Evolutionary conservation across 352 stramenopile genomes (phyloP), one percentile per base, ranked within the genome.

Genomic region (Pythium dissotocum): DNA sequence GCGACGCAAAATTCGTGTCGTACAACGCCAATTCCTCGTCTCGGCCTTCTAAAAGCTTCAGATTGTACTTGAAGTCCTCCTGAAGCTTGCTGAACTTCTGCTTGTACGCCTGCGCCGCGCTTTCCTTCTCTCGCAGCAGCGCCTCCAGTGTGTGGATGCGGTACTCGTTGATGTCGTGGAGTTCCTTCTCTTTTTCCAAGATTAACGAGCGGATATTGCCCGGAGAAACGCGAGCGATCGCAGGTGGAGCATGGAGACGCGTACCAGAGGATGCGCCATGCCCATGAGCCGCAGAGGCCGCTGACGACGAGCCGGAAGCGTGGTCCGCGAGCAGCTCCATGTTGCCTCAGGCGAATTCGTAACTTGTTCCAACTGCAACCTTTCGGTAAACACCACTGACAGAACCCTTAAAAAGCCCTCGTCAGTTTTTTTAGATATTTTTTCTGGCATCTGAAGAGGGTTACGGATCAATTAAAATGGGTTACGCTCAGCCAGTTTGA

Each of bases 31-130:
- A 78, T 70, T 98, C 91, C 62, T 95, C 88, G 66, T 98, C 91
- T 36, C 91, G 84, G n/a, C 89, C 90, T 62, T 96, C 91, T 10
- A 97, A 76, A 9, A 98, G 73, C 78, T 95, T 95, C 49, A 98
- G 76, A 67, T 98, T 97, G 78, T 97, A 97, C 70, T 95, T 92
- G 82, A 97, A 98, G 72, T 98, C 91, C 59, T 97, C 90, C 65
- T 96, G 89, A 30, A 98, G 73, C 66, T 97, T 96, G 64, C 59
- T 75, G 18, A 97, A 86, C 71, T 90, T 86, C 60, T 89, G 76
- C 71, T 89, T 93, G 69, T 87, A 85, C 10, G 72, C 67, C 7
- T 69, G 72, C 26, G 68, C 72, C 1, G 61, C 61, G 40, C 42
- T 73, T 38, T 81, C 88, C 57, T 94, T 93, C 69, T 97, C 88